Conservation (phyloP, 305 asterid species). For the Fraxinus sp. region DNA sequence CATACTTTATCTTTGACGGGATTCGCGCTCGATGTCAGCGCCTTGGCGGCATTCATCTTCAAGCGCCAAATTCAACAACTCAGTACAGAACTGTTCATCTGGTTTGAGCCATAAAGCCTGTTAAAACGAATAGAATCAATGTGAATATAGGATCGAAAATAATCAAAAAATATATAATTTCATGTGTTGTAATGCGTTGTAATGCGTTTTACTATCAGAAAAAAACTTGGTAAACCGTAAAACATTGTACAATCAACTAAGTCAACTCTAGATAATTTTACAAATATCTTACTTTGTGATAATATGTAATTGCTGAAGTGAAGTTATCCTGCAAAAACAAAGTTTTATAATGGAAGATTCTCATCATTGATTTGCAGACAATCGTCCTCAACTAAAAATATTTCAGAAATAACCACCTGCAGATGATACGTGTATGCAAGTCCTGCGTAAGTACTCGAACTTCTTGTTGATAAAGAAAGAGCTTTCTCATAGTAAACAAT, state of each 20-base stretch:
- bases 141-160: not conserved
- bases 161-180: not conserved
- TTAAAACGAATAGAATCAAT: conserved; percentile 4
- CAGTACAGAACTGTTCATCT: conserved; percentile 84
- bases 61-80: conserved; percentile 84
- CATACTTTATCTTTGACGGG: conserved; percentile 5
- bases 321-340: conserved; percentile 63
- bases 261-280: not conserved
- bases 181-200: not conserved
- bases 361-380: not conserved
- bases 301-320: conserved; percentile 71
- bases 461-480: conserved; percentile 85
- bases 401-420: conserved; percentile 49
- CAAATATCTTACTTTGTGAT: conserved; percentile 73
- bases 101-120: conserved; percentile 91
- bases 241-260: not conserved
- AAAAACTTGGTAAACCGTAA: not conserved
- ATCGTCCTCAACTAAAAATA: not conserved
- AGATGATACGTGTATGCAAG: conserved; percentile 93
- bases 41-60: conserved; percentile 64
- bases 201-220: not conserved
- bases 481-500: conserved; percentile 86
- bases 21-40: conserved; percentile 22
- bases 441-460: conserved; percentile 90
- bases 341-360: conserved; percentile 1